Evolutionary conservation across 805 yeast genomes (phyloP).

Genomic region (Metschnikowia noctiluminum): DNA sequence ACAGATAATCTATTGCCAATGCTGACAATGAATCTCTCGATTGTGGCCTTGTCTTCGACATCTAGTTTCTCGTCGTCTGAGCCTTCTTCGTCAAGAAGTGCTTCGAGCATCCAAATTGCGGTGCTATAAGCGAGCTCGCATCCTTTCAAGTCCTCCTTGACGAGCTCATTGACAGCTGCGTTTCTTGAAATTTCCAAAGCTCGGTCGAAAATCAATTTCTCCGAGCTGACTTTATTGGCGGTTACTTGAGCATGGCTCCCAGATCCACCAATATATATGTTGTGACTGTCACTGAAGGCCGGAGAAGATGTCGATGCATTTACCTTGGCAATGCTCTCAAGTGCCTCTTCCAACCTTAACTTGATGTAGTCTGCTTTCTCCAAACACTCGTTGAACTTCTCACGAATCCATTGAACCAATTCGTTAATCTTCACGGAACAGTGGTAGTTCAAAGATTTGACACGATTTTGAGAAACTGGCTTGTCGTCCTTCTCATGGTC

Average conservation of each 20-base stretch:
- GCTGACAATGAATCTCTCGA: conserved; percentile 77
- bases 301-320: conserved; percentile 2
- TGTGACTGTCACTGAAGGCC: conserved; percentile 8
- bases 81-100: conserved; percentile 55
- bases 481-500: conserved; percentile 21
- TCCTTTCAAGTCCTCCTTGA: conserved; percentile 64
- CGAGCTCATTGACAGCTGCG: conserved; percentile 86
- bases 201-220: conserved; percentile 84
- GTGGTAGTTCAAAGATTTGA: conserved; percentile 18
- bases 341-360: conserved; percentile 51
- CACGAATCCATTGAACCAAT: conserved; percentile 89
- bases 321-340: conserved; percentile 26
- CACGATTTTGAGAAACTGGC: conserved; percentile 10
- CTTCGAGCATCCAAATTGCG: conserved; percentile 93
- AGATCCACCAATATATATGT: conserved; percentile 11
- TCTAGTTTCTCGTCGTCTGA: conserved; percentile 49
- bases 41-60: conserved; percentile 67
- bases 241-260: conserved; percentile 3
- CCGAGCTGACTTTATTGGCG: conserved; percentile 53
- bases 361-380: conserved; percentile 83
- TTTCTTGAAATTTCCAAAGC: conserved; percentile 90
- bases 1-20: conserved; percentile 78
- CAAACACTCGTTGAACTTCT: conserved; percentile 80
- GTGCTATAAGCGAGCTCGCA: conserved; percentile 90
- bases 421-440: conserved; percentile 49